Percentiles rank a stretch among this genome's conserved stretches.
Conservation (phyloP, 2,329 filamentous ascomycete genomes). For the Diaporthe caulivora region DNA sequence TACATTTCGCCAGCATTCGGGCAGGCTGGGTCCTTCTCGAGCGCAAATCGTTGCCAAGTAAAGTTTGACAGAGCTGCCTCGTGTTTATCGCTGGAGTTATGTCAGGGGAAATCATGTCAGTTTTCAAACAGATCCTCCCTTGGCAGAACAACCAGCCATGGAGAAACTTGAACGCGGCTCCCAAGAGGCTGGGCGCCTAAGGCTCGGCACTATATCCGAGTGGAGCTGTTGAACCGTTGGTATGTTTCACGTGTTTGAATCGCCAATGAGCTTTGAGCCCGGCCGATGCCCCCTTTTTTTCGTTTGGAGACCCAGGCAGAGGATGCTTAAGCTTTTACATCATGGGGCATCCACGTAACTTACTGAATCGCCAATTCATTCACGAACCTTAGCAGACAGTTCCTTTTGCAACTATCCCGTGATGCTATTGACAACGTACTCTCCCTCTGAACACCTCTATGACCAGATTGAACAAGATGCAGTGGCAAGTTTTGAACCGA, state of each 20-base stretch:
- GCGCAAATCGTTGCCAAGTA: not conserved
- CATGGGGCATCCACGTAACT: not conserved
- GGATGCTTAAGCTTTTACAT: not conserved
- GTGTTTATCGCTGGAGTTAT: not conserved
- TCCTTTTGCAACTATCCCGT: too few species aligned
- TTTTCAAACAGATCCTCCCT: slow-evolving; percentile 22
- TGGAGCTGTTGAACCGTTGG: not conserved
- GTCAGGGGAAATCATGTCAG: not conserved
- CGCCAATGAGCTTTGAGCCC: slow-evolving; percentile 1
- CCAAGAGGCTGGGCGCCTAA: slow-evolving; percentile 11
- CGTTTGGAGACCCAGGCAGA: not conserved
- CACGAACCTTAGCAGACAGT: not conserved
- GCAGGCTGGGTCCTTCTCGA: not conserved
- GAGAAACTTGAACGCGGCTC: not conserved
- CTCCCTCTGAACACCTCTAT: not conserved
- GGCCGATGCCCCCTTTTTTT: not conserved
- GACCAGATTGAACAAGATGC: not conserved
- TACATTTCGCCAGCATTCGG: not conserved
- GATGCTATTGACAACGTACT: not conserved
- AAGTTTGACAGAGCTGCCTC: not conserved
- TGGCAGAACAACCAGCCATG: slow-evolving; percentile 22
- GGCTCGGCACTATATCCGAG: slow-evolving; percentile 26
- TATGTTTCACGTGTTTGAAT: not conserved
- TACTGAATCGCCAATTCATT: not conserved
- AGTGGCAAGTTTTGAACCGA: too few species aligned